Base-by-base conservation (phyloP, 352 stramenopile species). In the Pythium brachiatum region DNA sequence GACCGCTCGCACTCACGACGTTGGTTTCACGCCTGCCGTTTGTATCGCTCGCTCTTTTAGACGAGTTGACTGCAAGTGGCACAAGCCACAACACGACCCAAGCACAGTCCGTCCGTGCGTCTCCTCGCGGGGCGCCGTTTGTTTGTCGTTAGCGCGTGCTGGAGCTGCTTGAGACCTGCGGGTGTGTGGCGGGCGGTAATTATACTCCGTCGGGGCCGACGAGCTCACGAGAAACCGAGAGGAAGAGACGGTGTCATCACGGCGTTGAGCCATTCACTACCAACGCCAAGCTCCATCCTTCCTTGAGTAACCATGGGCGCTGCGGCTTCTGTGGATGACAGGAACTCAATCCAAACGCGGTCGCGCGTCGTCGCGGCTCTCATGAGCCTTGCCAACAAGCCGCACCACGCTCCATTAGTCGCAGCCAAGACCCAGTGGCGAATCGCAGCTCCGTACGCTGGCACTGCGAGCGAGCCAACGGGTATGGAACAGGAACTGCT, bases 371-470 rank as follows among this genome's bases (percentile, higher is more conserved):
- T 86, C 54, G 54, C 74, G 13, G 68, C 72, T 43, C 72, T 86
- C 20, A 66, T 83, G 26, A 81, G 75, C 44, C 69, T 88, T 11
- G 64, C 74, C 16, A 88, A 81, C 64, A 87, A 88, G 26, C 76
- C 81, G 13, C 76, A 90, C 43, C 81, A 87, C 31, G 83, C 80
- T 20, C 83, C 83, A 15, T 70, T 92, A 0, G 81, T 90, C 11
- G 83, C 83, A 0, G 83, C 83, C 47, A 92, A 92, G 60, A 92
- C 83, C 20, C 83, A 92, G 67, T 92, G 83, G 83, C 77, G 83
- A 55, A 89, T 92, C 50, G 64, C 78, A 1, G 76, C 81, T 16
- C 78, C 71, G 8, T 86, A 83, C 53, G 64, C 70, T 7, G 75
- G 74, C 20, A 76, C 66, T 3, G 68, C 74, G 15, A 60, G 64